A percentile compares a stretch with the other conserved stretches of the same genome.
phyloP scores from a whole-genome alignment of 2,329 filamentous ascomycete species.

The Colletotrichum cordylinicola region DNA sequence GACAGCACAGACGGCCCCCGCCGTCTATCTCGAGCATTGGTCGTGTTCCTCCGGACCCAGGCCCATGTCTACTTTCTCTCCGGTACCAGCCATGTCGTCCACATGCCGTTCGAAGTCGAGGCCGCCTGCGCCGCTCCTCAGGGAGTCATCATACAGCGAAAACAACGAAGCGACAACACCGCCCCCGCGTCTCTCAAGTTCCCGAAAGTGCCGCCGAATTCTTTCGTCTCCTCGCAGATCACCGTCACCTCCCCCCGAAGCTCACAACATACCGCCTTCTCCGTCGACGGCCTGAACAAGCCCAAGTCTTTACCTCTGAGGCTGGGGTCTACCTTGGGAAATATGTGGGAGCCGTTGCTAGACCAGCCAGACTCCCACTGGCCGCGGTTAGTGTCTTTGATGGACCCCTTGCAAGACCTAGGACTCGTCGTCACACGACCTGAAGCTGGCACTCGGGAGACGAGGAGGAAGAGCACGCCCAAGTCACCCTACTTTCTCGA shows the following conservation, averaged over 20 bases:
- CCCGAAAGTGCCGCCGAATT: constrained; percentile 76
- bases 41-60: constrained; percentile 91
- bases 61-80: constrained; percentile 92
- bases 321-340: constrained; percentile 60
- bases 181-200: constrained; percentile 60
- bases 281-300: constrained; percentile 60
- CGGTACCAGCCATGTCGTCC: constrained; percentile 86
- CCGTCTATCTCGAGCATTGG: constrained; percentile 70
- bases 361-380: constrained; percentile 64
- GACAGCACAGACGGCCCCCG: constrained; percentile 16
- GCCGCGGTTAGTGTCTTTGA: constrained; percentile 82
- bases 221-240: constrained; percentile 76
- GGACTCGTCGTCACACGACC: constrained; percentile 76
- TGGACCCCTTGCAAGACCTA: constrained; percentile 84
- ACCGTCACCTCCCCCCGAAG: constrained; percentile 54
- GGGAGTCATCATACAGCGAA: constrained; percentile 87
- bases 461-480: constrained; percentile 41
- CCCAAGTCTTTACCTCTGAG: constrained; percentile 60
- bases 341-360: constrained; percentile 61
- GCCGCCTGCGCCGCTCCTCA: constrained; percentile 81
- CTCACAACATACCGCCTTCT: constrained; percentile 60
- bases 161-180: constrained; percentile 59
- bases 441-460: constrained; percentile 43
- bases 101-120: constrained; percentile 94
- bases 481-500: constrained; percentile 67